Evolutionary conservation across 768 basidiomycete species (phyloP), one percentile per base, ranked within the genome.

Genomic region (Podaxis pistillaris): DNA sequence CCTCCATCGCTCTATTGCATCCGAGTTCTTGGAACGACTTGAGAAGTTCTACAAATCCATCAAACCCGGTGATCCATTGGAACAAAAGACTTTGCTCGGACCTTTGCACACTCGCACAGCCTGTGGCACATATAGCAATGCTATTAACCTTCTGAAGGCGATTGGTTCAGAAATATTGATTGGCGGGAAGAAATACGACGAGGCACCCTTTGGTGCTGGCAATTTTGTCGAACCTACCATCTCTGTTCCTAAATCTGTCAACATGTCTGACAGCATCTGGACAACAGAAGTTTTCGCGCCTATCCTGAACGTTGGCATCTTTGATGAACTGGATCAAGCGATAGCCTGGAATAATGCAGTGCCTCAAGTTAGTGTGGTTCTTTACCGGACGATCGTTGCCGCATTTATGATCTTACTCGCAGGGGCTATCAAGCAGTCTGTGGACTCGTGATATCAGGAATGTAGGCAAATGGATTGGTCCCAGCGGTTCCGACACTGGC

Each of bases 221-320:
- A 90, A 95, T 76, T 98, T 90, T 74, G 95, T 98, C 56, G 81
- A 89, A 74, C 96, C 96, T 38, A 91, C 93, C 1, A 88, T 96
- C 62, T 85, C 92, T 46, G 77, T 90, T 49, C 90, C 90, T 19
- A 82, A 79, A 70, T 81, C 83, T 40, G 71, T 78, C 47, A 77
- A 89, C 67, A 76, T 83, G 28, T 68, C 72, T 47, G 82, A 86
- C 69, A 70, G 72, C 52, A 81, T 92, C 55, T 94, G 93, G 93
- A 83, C 79, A 63, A 87, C 83, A 54, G 92, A 94, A 74, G 89
- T 87, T 0, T 95, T 96, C 74, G 94, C 91, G 30, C 93, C 94
- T n/a, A 86, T 98, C 58, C 75, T 97, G 62, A 91, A 91, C 66
- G 92, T 91, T 30, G 88, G 87, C 15, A 78, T 93, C 53, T 98